Evolutionary conservation across 139 green algal genomes (phyloP).

Genomic region (Edaphochlamys debaryana): DNA sequence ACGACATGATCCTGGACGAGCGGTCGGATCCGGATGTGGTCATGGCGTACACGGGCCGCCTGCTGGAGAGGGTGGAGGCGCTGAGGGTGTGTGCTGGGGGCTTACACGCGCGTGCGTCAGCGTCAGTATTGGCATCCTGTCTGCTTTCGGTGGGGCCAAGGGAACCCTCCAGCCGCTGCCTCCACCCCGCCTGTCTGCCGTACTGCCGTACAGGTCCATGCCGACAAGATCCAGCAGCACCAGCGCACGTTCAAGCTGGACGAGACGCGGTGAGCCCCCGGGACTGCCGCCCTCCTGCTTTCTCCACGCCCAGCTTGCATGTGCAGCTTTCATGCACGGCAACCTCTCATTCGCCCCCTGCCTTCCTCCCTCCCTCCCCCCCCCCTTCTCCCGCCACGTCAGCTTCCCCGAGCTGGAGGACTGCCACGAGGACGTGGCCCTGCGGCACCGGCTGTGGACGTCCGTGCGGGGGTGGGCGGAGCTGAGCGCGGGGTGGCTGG

Average conservation of each 20-base stretch:
- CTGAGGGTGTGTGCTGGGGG: conserved; percentile 34
- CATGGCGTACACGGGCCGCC: conserved; percentile 19
- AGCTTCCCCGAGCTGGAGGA: conserved; percentile 64
- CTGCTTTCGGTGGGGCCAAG: no score
- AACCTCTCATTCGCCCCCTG: no score
- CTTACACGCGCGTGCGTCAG: neutral
- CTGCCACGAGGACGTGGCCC: conserved; percentile 54
- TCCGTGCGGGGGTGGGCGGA: conserved; percentile 60
- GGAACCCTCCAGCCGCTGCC: neutral
- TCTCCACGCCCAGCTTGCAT: no score
- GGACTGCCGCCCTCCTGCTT: no score
- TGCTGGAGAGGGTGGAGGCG: conserved; percentile 43
- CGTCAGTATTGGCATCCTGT: neutral
- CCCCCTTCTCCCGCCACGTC: neutral
- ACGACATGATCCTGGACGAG: conserved; percentile 80
- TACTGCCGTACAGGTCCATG: neutral
- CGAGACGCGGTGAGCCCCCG: conserved; percentile 47
- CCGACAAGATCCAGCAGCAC: conserved; percentile 54
- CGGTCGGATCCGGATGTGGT: conserved; percentile 46
- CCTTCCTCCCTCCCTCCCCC: neutral
- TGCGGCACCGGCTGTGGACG: conserved; percentile 54
- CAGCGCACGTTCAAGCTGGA: conserved; percentile 60
- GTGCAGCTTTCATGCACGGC: no score
- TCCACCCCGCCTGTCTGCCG: neutral
- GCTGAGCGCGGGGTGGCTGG: conserved; percentile 55